Percentiles rank a stretch among this genome's conserved stretches.
These are phyloP conservation scores for Coffea humblotiana DNA, from an alignment of 305 asterid genomes.

Conservation along the genomic window DNA sequence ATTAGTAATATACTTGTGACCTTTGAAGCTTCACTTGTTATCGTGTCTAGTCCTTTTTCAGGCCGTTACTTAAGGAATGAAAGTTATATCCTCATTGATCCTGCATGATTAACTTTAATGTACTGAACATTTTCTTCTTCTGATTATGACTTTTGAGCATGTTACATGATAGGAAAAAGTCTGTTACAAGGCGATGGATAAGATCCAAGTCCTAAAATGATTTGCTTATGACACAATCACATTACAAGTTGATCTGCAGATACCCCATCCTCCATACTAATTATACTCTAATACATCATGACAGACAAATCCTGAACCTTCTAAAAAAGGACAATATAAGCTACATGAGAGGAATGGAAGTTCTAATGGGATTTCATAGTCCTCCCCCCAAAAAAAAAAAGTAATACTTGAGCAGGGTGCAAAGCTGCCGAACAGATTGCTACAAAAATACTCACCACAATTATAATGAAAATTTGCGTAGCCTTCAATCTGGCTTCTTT, in stretches of 20 bases:
- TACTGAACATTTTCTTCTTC: too few species aligned
- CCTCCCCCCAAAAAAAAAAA: background rate
- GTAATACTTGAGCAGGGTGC: too few species aligned
- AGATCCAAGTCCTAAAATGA: background rate
- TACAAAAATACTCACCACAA: background rate
- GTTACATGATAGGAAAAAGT: too few species aligned
- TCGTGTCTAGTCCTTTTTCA: too few species aligned
- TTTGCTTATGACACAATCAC: background rate
- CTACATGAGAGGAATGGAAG: background rate
- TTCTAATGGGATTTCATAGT: background rate
- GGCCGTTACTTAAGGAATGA: too few species aligned
- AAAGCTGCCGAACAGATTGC: background rate
- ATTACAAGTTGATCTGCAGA: background rate
- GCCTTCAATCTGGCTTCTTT: slow-evolving; percentile 62
- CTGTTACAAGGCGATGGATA: background rate
- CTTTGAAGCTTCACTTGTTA: too few species aligned
- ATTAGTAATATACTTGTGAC: too few species aligned
- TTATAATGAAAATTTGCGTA: background rate
- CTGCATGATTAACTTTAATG: too few species aligned
- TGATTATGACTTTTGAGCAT: too few species aligned
- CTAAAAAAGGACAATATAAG: background rate
- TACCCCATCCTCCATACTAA: background rate
- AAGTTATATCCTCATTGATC: too few species aligned
- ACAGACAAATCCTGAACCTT: background rate
- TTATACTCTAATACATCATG: background rate